phyloP scores from a whole-genome alignment of 148 eudicot genomes.

The Rhododendron ovatum region DNA sequence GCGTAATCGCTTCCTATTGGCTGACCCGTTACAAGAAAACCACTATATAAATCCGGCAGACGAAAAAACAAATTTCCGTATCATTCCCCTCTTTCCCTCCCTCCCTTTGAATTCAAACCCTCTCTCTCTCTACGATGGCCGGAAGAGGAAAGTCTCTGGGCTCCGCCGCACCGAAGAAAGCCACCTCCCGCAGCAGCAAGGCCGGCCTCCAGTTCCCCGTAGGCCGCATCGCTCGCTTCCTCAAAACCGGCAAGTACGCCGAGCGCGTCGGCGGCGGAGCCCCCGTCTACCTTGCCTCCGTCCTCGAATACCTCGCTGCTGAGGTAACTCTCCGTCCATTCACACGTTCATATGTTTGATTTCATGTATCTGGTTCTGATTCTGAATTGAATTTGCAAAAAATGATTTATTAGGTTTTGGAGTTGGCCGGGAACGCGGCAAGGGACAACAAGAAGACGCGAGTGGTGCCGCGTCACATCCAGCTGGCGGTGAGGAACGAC shows the following conservation, averaged over 20 bases:
- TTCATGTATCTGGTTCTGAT: too few relatives aligned
- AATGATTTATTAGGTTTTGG: conserved; percentile 10
- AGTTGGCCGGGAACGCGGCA: conserved; percentile 26
- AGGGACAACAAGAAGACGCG: conserved; percentile 23
- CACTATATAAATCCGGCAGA: not conserved
- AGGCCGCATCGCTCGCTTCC: not conserved
- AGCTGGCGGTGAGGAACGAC: conserved; percentile 25
- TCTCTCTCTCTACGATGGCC: not conserved
- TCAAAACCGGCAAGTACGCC: not conserved
- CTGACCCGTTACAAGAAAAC: not conserved
- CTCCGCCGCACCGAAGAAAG: not conserved
- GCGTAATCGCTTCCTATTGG: not conserved
- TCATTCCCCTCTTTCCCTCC: not conserved
- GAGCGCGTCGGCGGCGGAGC: not conserved
- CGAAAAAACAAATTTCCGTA: not conserved
- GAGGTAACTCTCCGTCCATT: not conserved
- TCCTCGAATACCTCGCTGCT: not conserved
- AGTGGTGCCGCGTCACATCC: conserved; percentile 22
- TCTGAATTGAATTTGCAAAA: too few relatives aligned
- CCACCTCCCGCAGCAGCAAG: not conserved
- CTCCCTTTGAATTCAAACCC: not conserved
- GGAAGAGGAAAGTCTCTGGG: not conserved
- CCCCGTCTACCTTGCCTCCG: not conserved
- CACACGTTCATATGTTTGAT: too few relatives aligned
- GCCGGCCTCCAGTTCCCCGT: not conserved